Evolutionary conservation across 1,139 yeast species (phyloP).

Genomic region (Saccharomycopsis crataegensis): DNA sequence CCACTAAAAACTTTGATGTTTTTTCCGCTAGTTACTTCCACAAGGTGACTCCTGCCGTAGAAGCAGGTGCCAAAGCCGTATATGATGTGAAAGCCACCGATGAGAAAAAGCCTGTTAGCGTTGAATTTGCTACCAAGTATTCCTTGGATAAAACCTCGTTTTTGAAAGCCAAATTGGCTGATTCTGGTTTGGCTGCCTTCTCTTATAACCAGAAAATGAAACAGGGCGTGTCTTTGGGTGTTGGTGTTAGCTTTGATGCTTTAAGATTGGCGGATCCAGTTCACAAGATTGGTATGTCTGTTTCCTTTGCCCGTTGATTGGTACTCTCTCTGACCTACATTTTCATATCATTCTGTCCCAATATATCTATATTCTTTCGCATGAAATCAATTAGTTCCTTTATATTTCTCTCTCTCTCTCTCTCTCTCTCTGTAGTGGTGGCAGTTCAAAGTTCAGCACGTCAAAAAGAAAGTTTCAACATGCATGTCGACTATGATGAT

Average conservation of each 20-base stretch:
- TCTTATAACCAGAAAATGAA: slow-evolving; percentile 92
- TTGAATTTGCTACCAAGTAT: slow-evolving; percentile 97
- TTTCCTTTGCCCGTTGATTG: slow-evolving; percentile 53
- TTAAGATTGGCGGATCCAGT: slow-evolving; percentile 94
- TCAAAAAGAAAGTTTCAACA: too few relatives aligned
- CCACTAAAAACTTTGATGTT: slow-evolving; percentile 82
- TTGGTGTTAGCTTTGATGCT: slow-evolving; percentile 96
- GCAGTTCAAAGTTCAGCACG: too few relatives aligned
- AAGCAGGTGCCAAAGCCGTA: slow-evolving; percentile 97
- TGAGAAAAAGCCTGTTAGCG: slow-evolving; percentile 53
- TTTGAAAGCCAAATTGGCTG: slow-evolving; percentile 94
- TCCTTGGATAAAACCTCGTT: slow-evolving; percentile 78
- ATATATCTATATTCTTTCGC: too few relatives aligned
- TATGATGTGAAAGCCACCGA: slow-evolving; percentile 81
- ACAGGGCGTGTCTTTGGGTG: slow-evolving; percentile 95
- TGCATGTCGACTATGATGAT: background rate
- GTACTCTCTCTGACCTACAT: slow-evolving; percentile 4
- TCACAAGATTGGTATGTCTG: slow-evolving; percentile 94
- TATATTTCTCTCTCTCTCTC: too few relatives aligned
- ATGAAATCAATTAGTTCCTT: too few relatives aligned
- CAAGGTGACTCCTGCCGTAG: slow-evolving; percentile 82
- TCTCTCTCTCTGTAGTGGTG: too few relatives aligned
- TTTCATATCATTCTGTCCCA: background rate
- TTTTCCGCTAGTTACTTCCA: slow-evolving; percentile 97
- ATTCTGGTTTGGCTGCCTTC: slow-evolving; percentile 90